Evolutionary conservation across 2,329 filamentous ascomycete genomes (phyloP).

Genomic region (Hymenoscyphus occultus): DNA sequence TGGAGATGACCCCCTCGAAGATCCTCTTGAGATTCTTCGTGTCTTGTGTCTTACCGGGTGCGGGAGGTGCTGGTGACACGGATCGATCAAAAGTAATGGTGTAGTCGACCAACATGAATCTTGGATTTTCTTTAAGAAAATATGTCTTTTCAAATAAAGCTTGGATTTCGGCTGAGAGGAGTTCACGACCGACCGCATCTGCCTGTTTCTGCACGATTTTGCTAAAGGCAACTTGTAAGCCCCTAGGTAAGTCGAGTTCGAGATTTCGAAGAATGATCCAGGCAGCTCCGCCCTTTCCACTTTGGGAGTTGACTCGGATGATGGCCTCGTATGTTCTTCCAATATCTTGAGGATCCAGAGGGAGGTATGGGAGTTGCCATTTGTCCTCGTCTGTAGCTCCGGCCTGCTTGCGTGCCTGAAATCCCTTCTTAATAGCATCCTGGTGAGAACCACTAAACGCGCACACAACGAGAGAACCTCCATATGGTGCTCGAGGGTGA

Average conservation of each 20-base stretch:
- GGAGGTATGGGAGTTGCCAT: slow-evolving; percentile 90
- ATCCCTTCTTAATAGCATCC: slow-evolving; percentile 94
- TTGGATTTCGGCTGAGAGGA: slow-evolving; percentile 79
- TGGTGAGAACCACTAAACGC: slow-evolving; percentile 92
- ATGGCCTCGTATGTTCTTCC: slow-evolving; percentile 97
- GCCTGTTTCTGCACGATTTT: slow-evolving; percentile 80
- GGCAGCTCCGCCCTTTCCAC: slow-evolving; percentile 88
- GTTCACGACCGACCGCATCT: slow-evolving; percentile 78
- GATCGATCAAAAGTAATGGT: slow-evolving; percentile 83
- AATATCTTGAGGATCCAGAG: slow-evolving; percentile 88
- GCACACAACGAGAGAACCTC: slow-evolving; percentile 85
- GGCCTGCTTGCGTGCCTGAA: slow-evolving; percentile 64
- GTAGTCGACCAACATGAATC: slow-evolving; percentile 88
- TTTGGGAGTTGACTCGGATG: slow-evolving; percentile 96
- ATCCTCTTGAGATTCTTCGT: slow-evolving; percentile 75
- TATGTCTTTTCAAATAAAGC: slow-evolving; percentile 87
- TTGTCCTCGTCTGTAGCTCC: slow-evolving; percentile 59
- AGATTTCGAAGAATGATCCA: slow-evolving; percentile 91
- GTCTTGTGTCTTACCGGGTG: slow-evolving; percentile 68
- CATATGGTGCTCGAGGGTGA: slow-evolving; percentile 86
- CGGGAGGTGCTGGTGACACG: slow-evolving; percentile 65
- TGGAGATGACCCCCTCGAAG: slow-evolving; percentile 80
- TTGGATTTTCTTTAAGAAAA: slow-evolving; percentile 76
- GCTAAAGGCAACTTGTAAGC: slow-evolving; percentile 87
- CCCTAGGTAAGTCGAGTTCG: slow-evolving; percentile 87